These are phyloP conservation scores for Flueggea neowawraea DNA, from an alignment of 441 rosid genomes.

Conservation along the genomic window DNA sequence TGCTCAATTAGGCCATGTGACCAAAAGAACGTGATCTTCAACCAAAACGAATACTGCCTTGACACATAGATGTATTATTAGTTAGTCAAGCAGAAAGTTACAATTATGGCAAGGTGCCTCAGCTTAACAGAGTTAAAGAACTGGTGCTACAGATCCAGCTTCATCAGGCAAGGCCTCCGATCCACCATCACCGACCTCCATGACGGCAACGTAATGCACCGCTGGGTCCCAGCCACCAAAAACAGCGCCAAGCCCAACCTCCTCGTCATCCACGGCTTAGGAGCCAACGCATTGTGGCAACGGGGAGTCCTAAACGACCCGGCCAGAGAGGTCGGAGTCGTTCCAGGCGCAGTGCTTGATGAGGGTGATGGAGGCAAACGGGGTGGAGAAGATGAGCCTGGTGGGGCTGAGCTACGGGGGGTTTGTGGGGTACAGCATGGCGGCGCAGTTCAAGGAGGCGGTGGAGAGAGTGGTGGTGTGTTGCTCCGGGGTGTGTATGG, in stretches of 20 bases:
- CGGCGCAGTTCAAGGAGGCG: constrained; percentile 51
- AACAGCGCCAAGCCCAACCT: constrained; percentile 48
- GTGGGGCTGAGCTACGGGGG: constrained; percentile 89
- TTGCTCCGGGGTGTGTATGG: constrained; percentile 72
- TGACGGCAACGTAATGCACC: constrained; percentile 71
- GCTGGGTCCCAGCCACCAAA: constrained; percentile 61
- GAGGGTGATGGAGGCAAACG: constrained; percentile 50
- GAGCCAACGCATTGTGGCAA: constrained; percentile 81
- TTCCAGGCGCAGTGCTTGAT: constrained; percentile 74
- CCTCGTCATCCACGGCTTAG: constrained; percentile 73
- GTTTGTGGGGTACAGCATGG: constrained; percentile 69
- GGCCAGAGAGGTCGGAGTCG: constrained; percentile 64
- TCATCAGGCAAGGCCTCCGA: constrained; percentile 50
- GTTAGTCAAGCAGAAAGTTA: no score
- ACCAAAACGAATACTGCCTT: no score
- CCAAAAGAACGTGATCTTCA: no score
- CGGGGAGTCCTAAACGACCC: constrained; percentile 68
- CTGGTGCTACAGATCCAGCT: constrained; percentile 35
- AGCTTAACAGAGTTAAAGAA: constrained; percentile 53
- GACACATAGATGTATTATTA: no score
- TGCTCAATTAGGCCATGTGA: no score
- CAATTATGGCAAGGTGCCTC: constrained; percentile 53
- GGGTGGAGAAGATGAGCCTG: constrained; percentile 45
- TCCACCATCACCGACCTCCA: constrained; percentile 53
- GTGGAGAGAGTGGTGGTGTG: constrained; percentile 63